A percentile compares a stretch with the other conserved stretches of the same genome.
Evolutionary conservation across 2,329 filamentous ascomycete genomes (phyloP).

Genomic region (Fusarium zealandicum): DNA sequence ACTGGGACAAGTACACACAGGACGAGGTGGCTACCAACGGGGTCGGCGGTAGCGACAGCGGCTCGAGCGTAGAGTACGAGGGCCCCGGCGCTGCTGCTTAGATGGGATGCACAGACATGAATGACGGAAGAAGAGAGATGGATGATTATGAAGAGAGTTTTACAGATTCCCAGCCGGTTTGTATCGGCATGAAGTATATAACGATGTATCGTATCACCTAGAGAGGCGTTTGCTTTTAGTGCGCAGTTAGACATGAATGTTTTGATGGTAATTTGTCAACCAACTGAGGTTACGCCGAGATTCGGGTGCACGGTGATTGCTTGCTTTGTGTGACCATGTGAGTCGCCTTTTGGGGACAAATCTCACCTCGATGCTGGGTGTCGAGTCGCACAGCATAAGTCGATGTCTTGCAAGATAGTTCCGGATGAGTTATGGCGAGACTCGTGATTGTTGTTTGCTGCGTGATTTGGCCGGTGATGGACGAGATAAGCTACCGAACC

Average conservation of each 20-base stretch:
- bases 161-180: conserved; percentile 33
- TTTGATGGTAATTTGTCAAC: conserved; percentile 20
- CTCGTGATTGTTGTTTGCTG: too few species aligned
- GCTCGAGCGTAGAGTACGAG: conserved; percentile 51
- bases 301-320: neutral
- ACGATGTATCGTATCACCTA: conserved; percentile 39
- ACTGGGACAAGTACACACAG: conserved; percentile 78
- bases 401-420: too few species aligned
- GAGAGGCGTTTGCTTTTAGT: conserved; percentile 37
- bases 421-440: too few species aligned
- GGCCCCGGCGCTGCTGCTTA: conserved; percentile 53
- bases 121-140: conserved; percentile 26
- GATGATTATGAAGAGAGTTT: conserved; percentile 36
- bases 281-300: too few species aligned
- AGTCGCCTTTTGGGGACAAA: neutral
- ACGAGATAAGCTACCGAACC: neutral
- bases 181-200: conserved; percentile 38
- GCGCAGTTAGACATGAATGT: conserved; percentile 34
- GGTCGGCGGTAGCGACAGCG: conserved; percentile 49
- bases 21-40: conserved; percentile 52
- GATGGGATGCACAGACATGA: conserved; percentile 29
- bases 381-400: neutral
- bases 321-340: neutral
- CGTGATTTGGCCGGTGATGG: neutral
- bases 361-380: neutral